Percentiles rank a stretch among this genome's conserved stretches.
Conservation (phyloP, 768 basidiomycete genomes). For the Leccinum variicolor region DNA sequence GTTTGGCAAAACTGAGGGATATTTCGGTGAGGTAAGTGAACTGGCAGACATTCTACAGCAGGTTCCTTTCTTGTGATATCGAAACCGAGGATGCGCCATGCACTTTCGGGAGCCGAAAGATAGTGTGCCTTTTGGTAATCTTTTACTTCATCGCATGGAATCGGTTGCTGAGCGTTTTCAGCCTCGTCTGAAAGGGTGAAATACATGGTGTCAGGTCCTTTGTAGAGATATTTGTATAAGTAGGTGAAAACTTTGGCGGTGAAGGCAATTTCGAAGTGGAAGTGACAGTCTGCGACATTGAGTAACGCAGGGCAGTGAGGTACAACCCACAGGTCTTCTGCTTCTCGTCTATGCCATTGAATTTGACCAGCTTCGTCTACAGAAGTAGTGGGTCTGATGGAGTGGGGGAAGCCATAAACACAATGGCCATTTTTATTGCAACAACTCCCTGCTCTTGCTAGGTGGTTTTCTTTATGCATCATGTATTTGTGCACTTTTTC, state of each 20-base stretch:
- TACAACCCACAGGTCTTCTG: background rate
- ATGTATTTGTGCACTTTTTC: background rate
- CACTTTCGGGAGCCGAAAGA: background rate
- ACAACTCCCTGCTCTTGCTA: background rate
- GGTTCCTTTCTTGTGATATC: background rate
- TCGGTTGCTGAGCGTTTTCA: background rate
- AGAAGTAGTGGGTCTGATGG: background rate
- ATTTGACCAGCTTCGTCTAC: background rate
- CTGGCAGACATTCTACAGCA: background rate
- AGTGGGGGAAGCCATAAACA: background rate
- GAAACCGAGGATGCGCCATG: background rate
- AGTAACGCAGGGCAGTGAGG: background rate
- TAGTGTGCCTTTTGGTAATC: background rate
- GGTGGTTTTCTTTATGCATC: background rate
- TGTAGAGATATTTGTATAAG: background rate
- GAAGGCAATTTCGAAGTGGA: background rate
- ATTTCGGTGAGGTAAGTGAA: too few relatives aligned
- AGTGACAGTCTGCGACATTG: background rate
- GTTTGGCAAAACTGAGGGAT: too few relatives aligned
- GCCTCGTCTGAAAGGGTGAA: background rate
- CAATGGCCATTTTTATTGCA: background rate
- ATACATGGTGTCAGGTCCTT: background rate
- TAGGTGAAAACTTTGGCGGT: background rate
- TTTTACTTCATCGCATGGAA: background rate
- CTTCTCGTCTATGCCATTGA: background rate